Evolutionary conservation across 163 green algal genomes (phyloP).

Genomic region (Chlorella variabilis): DNA sequence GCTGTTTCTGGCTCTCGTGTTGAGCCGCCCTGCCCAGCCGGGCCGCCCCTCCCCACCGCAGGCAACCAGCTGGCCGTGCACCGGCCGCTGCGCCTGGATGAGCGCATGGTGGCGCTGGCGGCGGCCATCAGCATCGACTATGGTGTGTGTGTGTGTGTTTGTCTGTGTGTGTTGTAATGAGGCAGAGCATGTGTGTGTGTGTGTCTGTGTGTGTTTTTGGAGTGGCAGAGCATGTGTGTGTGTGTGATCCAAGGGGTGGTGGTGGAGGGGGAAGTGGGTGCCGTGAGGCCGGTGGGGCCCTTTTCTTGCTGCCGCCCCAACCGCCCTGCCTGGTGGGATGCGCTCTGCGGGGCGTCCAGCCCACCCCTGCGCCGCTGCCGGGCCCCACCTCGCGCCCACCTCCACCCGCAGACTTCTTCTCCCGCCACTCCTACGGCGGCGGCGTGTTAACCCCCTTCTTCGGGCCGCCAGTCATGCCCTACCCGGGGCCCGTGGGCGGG

Average conservation of each 20-base stretch:
- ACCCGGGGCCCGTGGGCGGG: conserved; percentile 13
- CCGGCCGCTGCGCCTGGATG: conserved; percentile 68
- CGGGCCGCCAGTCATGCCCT: conserved; percentile 55
- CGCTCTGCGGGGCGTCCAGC: too few relatives aligned
- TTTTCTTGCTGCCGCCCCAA: not conserved
- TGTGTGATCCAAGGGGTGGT: too few relatives aligned
- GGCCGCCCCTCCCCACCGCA: conserved; percentile 7
- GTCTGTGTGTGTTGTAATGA: not conserved
- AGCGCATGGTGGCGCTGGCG: conserved; percentile 83
- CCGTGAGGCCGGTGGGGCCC: too few relatives aligned
- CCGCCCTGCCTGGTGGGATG: too few relatives aligned
- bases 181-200: conserved; percentile 7
- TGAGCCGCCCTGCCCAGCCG: too few relatives aligned
- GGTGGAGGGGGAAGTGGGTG: too few relatives aligned
- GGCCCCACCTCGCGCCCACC: too few relatives aligned
- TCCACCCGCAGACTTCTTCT: conserved; percentile 59
- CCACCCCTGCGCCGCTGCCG: too few relatives aligned
- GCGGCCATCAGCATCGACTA: conserved; percentile 87
- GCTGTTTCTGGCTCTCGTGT: too few relatives aligned
- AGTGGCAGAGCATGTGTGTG: too few relatives aligned
- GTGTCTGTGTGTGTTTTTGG: too few relatives aligned
- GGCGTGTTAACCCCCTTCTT: conserved; percentile 48
- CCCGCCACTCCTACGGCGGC: conserved; percentile 63
- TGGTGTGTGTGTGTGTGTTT: conserved; percentile 65
- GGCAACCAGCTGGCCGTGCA: conserved; percentile 85